Evolutionary conservation across 495 filamentous ascomycete species (phyloP).

Genomic region (Aspergillus carlsbadensis): DNA sequence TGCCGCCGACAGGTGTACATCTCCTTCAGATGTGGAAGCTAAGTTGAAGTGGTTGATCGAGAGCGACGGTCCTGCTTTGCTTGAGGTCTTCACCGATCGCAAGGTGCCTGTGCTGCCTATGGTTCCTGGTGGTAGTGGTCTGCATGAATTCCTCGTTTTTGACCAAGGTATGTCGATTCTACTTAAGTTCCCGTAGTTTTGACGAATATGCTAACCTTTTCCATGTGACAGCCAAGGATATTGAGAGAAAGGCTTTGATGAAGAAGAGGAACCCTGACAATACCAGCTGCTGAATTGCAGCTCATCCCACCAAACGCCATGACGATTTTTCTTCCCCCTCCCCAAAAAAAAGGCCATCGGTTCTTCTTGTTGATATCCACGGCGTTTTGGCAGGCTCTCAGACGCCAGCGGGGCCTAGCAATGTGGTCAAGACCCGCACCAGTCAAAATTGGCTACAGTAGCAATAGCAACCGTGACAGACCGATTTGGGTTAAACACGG

Average conservation of each 20-base stretch:
- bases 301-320: constrained; percentile 19
- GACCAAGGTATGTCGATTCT: constrained; percentile 62
- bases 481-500: too few relatives aligned
- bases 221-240: constrained; percentile 63
- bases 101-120: constrained; percentile 98
- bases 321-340: constrained; percentile 12
- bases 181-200: too few relatives aligned
- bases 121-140: constrained; percentile 81
- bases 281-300: constrained; percentile 1
- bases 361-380: constrained; percentile 45
- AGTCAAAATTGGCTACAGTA: too few relatives aligned
- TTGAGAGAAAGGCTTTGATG: constrained; percentile 70
- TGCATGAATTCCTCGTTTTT: constrained; percentile 93
- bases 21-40: constrained; percentile 69
- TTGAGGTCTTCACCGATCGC: constrained; percentile 65
- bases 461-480: too few relatives aligned
- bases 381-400: constrained; percentile 47
- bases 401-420: constrained; percentile 32
- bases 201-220: neutral
- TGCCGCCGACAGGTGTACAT: constrained; percentile 61
- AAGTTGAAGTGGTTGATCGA: constrained; percentile 88
- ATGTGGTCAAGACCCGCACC: too few relatives aligned
- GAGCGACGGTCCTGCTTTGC: constrained; percentile 72
- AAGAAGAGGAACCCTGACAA: constrained; percentile 51
- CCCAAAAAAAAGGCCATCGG: constrained; percentile 24